Evolutionary conservation across 768 basidiomycete species (phyloP), one percentile per base, ranked within the genome.

Genomic region (Dioszegia aurantiaca): DNA sequence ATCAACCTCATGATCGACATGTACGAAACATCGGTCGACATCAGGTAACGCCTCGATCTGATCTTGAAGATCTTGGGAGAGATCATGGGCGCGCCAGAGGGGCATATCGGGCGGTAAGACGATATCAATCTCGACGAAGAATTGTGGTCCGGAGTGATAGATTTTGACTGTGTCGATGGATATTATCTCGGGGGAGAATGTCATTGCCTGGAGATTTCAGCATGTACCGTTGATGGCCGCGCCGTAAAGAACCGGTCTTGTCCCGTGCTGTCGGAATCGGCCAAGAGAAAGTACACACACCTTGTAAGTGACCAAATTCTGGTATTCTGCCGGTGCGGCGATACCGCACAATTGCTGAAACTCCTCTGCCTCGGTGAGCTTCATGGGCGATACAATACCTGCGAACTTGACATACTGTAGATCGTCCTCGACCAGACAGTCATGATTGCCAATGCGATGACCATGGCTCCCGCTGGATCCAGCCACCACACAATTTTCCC

Each of bases 1-100:
- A n/a, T 86, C 87, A 4, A 87, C 87, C 78, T 94, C 92, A 69
- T 94, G 87, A 77, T 95, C 92, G 58, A 94, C 89, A 72, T 95
- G 92, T 24, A 95, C 90, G 75, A 93, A 95, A 36, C 92, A 92
- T 36, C 92, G 81, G 62, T 89, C 91, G 41, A 95, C 92, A 67
- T 89, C 87, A 2, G 91, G 90, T 37, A 95, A 79, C 16, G 84
- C 83, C 72, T 95, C 92, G 45, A 95, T 85, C 78, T 87, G 89
- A 65, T 80, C 79, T 51, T 80, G 79, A 23, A 80, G 61, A 55
- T 73, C 67, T 45, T 69, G 70, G 0, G 68, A 59, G 36, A 77
- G 69, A 60, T 79, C 79, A 48, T 78, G 77, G 16, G 77, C 75
- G 23, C 75, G 86, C 86, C 87, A 89, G 0, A 98, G 79, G 0